A percentile compares a stretch with the other conserved stretches of the same genome.
Conservation (phyloP, 2,329 filamentous ascomycete genomes). For the Aspergillus piperis region DNA sequence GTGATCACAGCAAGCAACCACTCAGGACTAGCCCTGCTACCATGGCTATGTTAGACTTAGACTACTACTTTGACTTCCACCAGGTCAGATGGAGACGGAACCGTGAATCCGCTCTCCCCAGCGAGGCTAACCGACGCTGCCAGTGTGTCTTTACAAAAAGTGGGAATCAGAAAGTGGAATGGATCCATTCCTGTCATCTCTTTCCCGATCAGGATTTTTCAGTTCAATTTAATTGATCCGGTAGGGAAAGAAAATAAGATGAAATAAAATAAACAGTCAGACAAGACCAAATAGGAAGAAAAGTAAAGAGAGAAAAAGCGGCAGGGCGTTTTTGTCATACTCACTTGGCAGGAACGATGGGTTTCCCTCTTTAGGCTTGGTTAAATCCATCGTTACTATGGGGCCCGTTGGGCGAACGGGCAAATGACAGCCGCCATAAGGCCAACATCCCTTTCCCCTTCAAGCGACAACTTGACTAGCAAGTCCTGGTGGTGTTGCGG, state of each 20-base stretch:
- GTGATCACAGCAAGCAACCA: conserved; percentile 18
- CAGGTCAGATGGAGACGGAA: not conserved
- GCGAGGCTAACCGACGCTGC: not conserved
- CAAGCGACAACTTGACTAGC: not conserved
- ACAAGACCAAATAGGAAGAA: not conserved
- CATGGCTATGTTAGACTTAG: conserved; percentile 18
- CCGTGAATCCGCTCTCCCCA: not conserved
- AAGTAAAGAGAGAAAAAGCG: not conserved
- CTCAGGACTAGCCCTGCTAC: not conserved
- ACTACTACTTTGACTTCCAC: too few relatives aligned
- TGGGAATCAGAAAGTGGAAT: not conserved
- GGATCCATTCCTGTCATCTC: not conserved
- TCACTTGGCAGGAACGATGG: not conserved
- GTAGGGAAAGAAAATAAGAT: not conserved
- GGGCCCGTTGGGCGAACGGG: conserved; percentile 1
- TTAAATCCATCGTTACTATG: not conserved
- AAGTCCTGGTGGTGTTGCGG: conserved; percentile 12
- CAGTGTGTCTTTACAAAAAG: not conserved
- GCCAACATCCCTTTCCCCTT: conserved; percentile 10
- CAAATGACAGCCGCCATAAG: conserved; percentile 5
- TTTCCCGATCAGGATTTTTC: not conserved
- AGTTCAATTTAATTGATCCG: not conserved
- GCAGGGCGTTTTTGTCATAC: not conserved
- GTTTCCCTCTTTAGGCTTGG: not conserved
- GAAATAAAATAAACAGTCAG: not conserved